These are phyloP conservation scores for Candida khao-thaluensis DNA, from an alignment of 805 yeast species.

Conservation along the genomic window DNA sequence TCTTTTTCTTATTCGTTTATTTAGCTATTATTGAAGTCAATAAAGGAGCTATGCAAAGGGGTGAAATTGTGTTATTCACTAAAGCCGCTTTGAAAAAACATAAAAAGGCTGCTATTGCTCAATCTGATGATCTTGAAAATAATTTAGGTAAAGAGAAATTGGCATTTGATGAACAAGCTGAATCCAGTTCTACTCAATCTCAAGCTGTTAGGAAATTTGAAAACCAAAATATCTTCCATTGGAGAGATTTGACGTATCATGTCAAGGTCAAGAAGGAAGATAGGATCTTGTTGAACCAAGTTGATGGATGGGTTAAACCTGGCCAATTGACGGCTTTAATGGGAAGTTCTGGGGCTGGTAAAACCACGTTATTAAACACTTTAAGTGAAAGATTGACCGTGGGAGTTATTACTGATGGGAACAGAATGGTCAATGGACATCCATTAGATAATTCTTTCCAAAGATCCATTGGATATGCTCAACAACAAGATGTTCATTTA, in stretches of 20 bases:
- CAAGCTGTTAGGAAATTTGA: background rate
- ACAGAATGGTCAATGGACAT: slow-evolving; percentile 61
- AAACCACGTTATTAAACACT: slow-evolving; percentile 72
- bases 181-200: slow-evolving; percentile 3
- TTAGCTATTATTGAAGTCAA: slow-evolving; percentile 34
- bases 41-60: slow-evolving; percentile 44
- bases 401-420: slow-evolving; percentile 72
- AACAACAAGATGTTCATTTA: slow-evolving; percentile 77
- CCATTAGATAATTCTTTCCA: slow-evolving; percentile 65
- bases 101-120: slow-evolving; percentile 21
- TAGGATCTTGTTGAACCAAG: slow-evolving; percentile 38
- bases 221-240: slow-evolving; percentile 29
- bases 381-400: slow-evolving; percentile 67
- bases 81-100: slow-evolving; percentile 30
- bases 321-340: slow-evolving; percentile 79
- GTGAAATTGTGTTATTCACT: slow-evolving; percentile 33
- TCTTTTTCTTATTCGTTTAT: slow-evolving; percentile 40
- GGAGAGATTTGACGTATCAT: slow-evolving; percentile 39
- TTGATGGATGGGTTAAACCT: slow-evolving; percentile 71
- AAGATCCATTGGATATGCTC: slow-evolving; percentile 77
- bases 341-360: slow-evolving; percentile 91
- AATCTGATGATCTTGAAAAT: slow-evolving; percentile 31
- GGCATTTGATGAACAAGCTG: slow-evolving; percentile 11
- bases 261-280: slow-evolving; percentile 37
- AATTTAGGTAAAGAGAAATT: slow-evolving; percentile 26